phyloP scores from a whole-genome alignment of 331 rosid species.

The Acacia pycnantha region DNA sequence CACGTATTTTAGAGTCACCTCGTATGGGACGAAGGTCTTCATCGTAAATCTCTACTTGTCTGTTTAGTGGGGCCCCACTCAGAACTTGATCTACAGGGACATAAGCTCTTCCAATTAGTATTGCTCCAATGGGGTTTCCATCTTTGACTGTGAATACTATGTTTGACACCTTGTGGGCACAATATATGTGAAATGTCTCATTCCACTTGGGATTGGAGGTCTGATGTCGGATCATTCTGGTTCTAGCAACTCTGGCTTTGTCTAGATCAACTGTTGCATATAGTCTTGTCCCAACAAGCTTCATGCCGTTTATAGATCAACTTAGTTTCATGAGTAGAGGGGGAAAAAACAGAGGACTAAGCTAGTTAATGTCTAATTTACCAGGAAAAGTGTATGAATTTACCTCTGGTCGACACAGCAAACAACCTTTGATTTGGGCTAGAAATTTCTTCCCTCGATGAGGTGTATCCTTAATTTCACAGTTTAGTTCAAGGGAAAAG shows the following conservation, averaged over 20 bases:
- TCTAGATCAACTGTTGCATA: slow-evolving; percentile 90
- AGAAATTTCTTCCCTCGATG: slow-evolving; percentile 56
- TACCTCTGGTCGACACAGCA: slow-evolving; percentile 75
- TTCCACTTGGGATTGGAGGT: slow-evolving; percentile 56
- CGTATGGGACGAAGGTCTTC: slow-evolving; percentile 48
- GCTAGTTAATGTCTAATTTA: background rate
- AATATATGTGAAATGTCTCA: slow-evolving; percentile 57
- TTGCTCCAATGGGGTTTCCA: slow-evolving; percentile 65
- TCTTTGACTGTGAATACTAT: slow-evolving; percentile 75
- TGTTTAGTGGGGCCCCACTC: slow-evolving; percentile 24
- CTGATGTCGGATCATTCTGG: slow-evolving; percentile 44
- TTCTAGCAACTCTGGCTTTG: slow-evolving; percentile 65
- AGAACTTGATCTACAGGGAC: slow-evolving; percentile 48
- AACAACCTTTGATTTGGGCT: slow-evolving; percentile 57
- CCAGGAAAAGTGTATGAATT: background rate
- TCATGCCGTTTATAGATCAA: background rate
- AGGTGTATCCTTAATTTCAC: slow-evolving; percentile 27
- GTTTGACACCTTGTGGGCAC: slow-evolving; percentile 64
- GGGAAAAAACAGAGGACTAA: background rate
- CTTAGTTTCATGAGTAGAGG: background rate
- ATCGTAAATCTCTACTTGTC: slow-evolving; percentile 56
- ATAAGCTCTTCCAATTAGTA: slow-evolving; percentile 78
- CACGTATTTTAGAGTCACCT: slow-evolving; percentile 53
- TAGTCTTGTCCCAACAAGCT: slow-evolving; percentile 67
- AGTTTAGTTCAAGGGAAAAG: background rate